Base-by-base conservation (phyloP, 2,329 filamentous ascomycete genomes). In the Alternaria angustiovoidea region DNA sequence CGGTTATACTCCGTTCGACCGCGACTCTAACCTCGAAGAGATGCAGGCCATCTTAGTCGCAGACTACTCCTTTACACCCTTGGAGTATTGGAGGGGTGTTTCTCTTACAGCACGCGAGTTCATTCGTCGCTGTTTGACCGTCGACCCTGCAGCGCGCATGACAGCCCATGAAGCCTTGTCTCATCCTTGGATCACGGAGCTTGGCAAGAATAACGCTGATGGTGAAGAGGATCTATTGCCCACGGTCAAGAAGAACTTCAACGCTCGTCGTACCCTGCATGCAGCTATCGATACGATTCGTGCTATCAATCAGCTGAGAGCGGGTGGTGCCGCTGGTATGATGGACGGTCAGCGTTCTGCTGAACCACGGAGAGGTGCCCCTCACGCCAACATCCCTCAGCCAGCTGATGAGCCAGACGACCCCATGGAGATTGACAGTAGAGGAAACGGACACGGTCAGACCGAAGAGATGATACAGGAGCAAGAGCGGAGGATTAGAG, bases 11-110 rank as follows among this genome's bases (percentile, higher is more conserved):
- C 95, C 95, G 12, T 99, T 99, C 78, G 95, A 99, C 81, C 91
- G 95, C 57, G 95, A 98, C 79, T 94, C 89, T 71, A 97, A 99
- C 80, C 89, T 98, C 74, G 95, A 99, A 82, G 95, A 99, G 82
- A 98, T 99, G 94, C 94, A 98, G 82, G 95, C 95, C 70, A 99
- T 99, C 76, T 88, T 98, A 57, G 91, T 93, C 64, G 95, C 95
- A 61, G 94, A 98, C 82, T 99, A 98, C 84, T 91, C 89, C 75
- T 99, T 98, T 80, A 94, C 92, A 4, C 95, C 95, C 1, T 82
- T 92, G 63, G 94, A 97, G 78, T 98, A 98, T 85, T 99, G 95
- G 95, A 91, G 94, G 64, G 93, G 92, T 62, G 94, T 99, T 63
- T 96, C 93, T 24, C 85, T 89, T 53, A 86, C 88, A 49, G 82